Conservation (phyloP, 345 rosid genomes). For the Zanthoxylum bungeanum region DNA sequence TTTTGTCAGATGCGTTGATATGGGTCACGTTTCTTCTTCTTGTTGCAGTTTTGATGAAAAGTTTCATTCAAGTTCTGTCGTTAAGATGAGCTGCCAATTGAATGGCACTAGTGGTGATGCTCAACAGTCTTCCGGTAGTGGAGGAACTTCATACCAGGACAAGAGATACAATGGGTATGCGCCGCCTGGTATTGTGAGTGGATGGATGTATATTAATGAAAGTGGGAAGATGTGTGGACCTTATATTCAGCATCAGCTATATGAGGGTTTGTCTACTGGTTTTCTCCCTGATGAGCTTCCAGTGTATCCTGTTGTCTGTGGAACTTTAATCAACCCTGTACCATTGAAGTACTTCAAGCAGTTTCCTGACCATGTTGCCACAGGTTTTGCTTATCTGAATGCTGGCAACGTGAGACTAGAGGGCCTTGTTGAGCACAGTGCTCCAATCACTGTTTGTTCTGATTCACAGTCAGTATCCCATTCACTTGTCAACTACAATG, state of each 20-base stretch:
- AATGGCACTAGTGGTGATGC: slow-evolving; percentile 54
- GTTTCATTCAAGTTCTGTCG: slow-evolving; percentile 29
- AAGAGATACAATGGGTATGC: slow-evolving; percentile 36
- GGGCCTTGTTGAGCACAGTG: slow-evolving; percentile 23
- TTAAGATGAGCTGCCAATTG: slow-evolving; percentile 54
- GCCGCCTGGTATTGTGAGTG: slow-evolving; percentile 48
- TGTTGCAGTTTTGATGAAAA: slow-evolving; percentile 37
- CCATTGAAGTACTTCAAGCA: slow-evolving; percentile 85
- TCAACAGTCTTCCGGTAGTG: slow-evolving; percentile 42
- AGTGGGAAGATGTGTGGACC: slow-evolving; percentile 93
- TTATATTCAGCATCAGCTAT: slow-evolving; percentile 79
- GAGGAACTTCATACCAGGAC: slow-evolving; percentile 33
- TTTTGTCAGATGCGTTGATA: slow-evolving; percentile 32
- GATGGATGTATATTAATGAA: slow-evolving; percentile 90
- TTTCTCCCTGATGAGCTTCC: slow-evolving; percentile 87
- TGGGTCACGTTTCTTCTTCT: slow-evolving; percentile 27
- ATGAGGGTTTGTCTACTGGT: slow-evolving; percentile 73
- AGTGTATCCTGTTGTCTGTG: slow-evolving; percentile 74
- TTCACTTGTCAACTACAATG: slow-evolving; percentile 25
- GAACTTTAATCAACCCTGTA: slow-evolving; percentile 51
- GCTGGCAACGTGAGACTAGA: slow-evolving; percentile 29
- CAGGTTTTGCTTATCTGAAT: slow-evolving; percentile 68
- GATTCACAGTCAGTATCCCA: slow-evolving; percentile 30
- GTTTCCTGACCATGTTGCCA: slow-evolving; percentile 82
- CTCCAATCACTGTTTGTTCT: slow-evolving; percentile 20